Evolutionary conservation across 192 early-diverging fungal species (phyloP), one percentile per base, ranked within the genome.

Genomic region (Backusella liffmaniae): DNA sequence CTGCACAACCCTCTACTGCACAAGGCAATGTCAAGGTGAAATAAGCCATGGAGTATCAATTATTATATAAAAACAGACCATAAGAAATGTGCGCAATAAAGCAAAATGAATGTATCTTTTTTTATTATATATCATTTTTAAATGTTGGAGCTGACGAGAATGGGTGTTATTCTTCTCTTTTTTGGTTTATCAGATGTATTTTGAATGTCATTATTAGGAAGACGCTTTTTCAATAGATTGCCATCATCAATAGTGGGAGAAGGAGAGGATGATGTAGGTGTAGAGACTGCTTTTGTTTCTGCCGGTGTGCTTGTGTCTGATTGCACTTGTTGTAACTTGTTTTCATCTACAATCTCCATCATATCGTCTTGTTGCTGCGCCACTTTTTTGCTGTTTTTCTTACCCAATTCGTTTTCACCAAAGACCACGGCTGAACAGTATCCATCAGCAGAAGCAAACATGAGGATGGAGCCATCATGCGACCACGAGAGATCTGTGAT

Each of bases 401-500:
- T 67, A 34, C 94, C 94, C 18, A 94, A 76, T 73, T 95, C 92
- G 16, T 83, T 83, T 65, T 92, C 85, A 35, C 89, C 86, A 79
- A 97, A 93, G 1, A 89, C 86, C 16, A 92, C 89, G 6, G 95
- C 84, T 35, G 92, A 93, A 74, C 93, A 94, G 79, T 92, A 98
- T 15, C 96, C 96, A 77, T 98, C 96, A 1, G 91, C 90, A 0
- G 94, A 95, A 0, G 94, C 84, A 59, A 95, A 81, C 32, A 96
- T 81, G 42, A 98, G 74, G 16, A 88, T 86, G 29, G 87, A 86
- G 7, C 95, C 96, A 76, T 97, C 94, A 30, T 73, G 51, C 0
- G 91, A 88, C 97, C 96, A 97, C 21, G 95, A 83, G 59, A 97
- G 74, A 81, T 99, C 97, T 9, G 96, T 95, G 44, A 97, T 84